phyloP scores from a whole-genome alignment of 139 green algal genomes.

The Spirogloea muscicola region DNA sequence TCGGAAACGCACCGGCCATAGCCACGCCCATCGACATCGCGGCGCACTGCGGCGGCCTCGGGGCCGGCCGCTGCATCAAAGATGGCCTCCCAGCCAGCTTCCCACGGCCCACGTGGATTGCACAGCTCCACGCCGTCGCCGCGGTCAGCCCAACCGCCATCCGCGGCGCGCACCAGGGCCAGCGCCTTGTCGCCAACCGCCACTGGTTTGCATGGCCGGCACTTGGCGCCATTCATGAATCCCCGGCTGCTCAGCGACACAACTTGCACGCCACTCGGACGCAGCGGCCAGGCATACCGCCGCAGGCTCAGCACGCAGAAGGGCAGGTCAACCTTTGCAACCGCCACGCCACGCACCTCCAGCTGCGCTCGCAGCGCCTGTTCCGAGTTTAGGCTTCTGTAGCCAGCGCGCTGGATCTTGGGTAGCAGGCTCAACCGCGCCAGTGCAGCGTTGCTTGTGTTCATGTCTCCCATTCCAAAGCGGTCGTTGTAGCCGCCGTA shows the following conservation, averaged over 20 bases:
- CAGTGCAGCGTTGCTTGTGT: neutral
- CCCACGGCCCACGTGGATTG: constrained; percentile 8
- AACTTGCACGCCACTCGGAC: neutral
- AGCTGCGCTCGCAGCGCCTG: constrained; percentile 12
- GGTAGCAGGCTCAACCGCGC: constrained; percentile 4
- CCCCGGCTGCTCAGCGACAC: neutral
- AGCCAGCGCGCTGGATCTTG: neutral
- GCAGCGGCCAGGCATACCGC: neutral
- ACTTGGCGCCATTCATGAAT: constrained; percentile 38
- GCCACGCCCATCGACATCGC: no score
- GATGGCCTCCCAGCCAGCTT: constrained; percentile 19
- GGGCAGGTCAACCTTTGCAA: constrained; percentile 2
- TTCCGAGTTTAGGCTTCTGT: constrained; percentile 17
- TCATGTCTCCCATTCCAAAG: constrained; percentile 16
- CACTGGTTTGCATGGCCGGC: constrained; percentile 26
- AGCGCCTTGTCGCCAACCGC: no score
- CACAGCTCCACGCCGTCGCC: constrained; percentile 39
- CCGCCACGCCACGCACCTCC: neutral
- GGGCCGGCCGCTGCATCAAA: constrained; percentile 20
- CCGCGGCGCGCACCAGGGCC: no score
- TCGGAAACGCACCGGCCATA: no score
- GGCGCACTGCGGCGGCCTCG: neutral
- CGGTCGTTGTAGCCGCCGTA: constrained; percentile 36
- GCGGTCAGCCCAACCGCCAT: no score
- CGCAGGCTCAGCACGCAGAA: constrained; percentile 39